phyloP scores from a whole-genome alignment of 2,329 filamentous ascomycete species.

The Epichloe typhina region DNA sequence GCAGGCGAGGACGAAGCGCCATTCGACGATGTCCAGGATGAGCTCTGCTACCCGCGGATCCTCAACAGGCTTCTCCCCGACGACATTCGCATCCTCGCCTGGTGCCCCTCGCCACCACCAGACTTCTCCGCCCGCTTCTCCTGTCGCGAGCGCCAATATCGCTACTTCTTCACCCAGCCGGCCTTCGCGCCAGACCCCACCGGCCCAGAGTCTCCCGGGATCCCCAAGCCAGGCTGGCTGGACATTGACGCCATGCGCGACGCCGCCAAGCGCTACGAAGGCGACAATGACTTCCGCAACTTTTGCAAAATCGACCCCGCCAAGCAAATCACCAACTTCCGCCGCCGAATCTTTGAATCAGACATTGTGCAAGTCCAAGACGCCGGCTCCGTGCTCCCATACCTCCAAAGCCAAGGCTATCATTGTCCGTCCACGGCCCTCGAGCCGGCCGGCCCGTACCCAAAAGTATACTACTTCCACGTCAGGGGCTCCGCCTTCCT shows the following conservation, averaged over 20 bases:
- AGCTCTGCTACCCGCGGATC: conserved; percentile 70
- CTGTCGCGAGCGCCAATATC: conserved; percentile 80
- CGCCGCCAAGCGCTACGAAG: conserved; percentile 69
- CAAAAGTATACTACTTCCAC: conserved; percentile 76
- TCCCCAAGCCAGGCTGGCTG: conserved; percentile 57
- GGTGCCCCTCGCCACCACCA: conserved; percentile 71
- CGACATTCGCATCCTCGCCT: conserved; percentile 83
- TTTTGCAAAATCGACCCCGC: conserved; percentile 86
- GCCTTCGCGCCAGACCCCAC: conserved; percentile 54
- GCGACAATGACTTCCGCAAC: conserved; percentile 88
- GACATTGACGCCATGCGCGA: conserved; percentile 77
- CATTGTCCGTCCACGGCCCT: conserved; percentile 4
- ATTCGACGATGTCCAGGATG: conserved; percentile 61
- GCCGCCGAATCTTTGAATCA: conserved; percentile 65
- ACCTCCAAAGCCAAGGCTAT: conserved; percentile 30
- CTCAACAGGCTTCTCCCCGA: conserved; percentile 79
- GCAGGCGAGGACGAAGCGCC: conserved; percentile 7
- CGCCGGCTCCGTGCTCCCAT: conserved; percentile 40
- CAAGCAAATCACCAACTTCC: conserved; percentile 81
- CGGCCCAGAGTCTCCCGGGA: conserved; percentile 8
- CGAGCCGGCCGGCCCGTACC: conserved; percentile 14
- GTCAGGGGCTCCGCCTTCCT: conserved; percentile 86
- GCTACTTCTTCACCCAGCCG: conserved; percentile 96
- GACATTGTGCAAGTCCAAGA: conserved; percentile 59
- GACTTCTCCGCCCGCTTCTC: conserved; percentile 86